phyloP scores from a whole-genome alignment of 192 early-diverging fungal species.

The Rhizoclosmatium sp. region DNA sequence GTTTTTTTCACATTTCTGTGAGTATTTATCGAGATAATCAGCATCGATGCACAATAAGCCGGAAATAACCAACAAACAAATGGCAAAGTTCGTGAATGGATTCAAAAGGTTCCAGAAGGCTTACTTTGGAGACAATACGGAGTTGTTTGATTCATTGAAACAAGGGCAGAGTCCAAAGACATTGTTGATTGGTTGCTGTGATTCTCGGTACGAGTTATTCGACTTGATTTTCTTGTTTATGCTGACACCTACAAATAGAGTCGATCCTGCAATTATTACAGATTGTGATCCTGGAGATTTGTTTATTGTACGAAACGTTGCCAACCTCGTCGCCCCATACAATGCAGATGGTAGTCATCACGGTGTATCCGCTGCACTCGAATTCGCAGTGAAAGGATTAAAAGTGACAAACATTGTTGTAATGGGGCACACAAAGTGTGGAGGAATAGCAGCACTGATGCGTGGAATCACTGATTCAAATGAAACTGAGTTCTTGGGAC shows the following conservation, averaged over 20 bases:
- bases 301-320: slow-evolving; percentile 58
- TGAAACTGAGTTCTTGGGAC: slow-evolving; percentile 50
- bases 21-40: too few species aligned
- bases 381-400: slow-evolving; percentile 55
- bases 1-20: background rate
- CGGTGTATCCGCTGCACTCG: slow-evolving; percentile 53
- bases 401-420: slow-evolving; percentile 56
- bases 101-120: slow-evolving; percentile 52
- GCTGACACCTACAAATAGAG: slow-evolving; percentile 24
- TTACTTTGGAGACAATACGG: slow-evolving; percentile 50
- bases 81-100: slow-evolving; percentile 45
- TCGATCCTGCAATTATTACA: slow-evolving; percentile 60
- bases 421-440: slow-evolving; percentile 56
- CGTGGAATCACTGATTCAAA: slow-evolving; percentile 28
- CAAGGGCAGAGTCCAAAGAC: slow-evolving; percentile 58
- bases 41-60: background rate
- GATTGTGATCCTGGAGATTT: slow-evolving; percentile 61
- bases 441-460: slow-evolving; percentile 53
- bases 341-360: slow-evolving; percentile 43
- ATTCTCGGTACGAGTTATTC: slow-evolving; percentile 36
- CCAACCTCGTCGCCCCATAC: slow-evolving; percentile 57
- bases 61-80: slow-evolving; percentile 34
- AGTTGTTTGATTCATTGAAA: slow-evolving; percentile 43
- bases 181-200: slow-evolving; percentile 56
- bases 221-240: background rate